Percentiles rank a stretch among this genome's conserved stretches.
Evolutionary conservation across 352 stramenopile genomes (phyloP).

Genomic region (Peronosclerospora sorghi): DNA sequence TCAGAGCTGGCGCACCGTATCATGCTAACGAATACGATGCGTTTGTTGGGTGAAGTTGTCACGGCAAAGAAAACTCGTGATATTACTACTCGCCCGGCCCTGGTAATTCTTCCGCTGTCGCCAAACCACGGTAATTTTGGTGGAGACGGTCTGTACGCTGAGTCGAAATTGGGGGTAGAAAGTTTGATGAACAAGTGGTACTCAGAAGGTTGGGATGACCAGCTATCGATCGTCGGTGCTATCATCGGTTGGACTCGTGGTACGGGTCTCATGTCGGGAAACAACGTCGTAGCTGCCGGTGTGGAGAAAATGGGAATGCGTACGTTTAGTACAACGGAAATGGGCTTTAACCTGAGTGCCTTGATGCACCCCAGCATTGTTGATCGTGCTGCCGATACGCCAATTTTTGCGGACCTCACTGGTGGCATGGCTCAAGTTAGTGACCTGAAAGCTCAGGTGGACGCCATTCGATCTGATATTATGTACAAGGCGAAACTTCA

Average conservation of each 20-base stretch:
- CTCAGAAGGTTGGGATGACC: slow-evolving; percentile 78
- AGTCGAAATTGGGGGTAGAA: slow-evolving; percentile 83
- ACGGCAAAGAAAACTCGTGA: slow-evolving; percentile 58
- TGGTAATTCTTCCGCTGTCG: slow-evolving; percentile 72
- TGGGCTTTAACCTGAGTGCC: slow-evolving; percentile 83
- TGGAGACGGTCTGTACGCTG: slow-evolving; percentile 78
- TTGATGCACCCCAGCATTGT: slow-evolving; percentile 77
- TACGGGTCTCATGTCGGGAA: slow-evolving; percentile 82
- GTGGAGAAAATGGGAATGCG: slow-evolving; percentile 74
- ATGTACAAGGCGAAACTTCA: slow-evolving; percentile 50
- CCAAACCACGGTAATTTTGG: slow-evolving; percentile 84
- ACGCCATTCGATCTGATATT: slow-evolving; percentile 40
- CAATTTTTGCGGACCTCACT: slow-evolving; percentile 71
- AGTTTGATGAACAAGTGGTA: slow-evolving; percentile 82
- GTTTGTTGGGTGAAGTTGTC: slow-evolving; percentile 70
- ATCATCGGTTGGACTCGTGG: slow-evolving; percentile 84
- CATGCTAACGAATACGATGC: slow-evolving; percentile 83
- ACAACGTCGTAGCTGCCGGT: slow-evolving; percentile 75
- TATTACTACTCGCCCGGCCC: slow-evolving; percentile 62
- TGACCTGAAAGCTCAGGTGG: slow-evolving; percentile 59
- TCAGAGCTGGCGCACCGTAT: slow-evolving; percentile 79
- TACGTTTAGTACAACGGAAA: slow-evolving; percentile 81
- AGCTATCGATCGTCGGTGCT: slow-evolving; percentile 73
- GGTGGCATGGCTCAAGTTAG: slow-evolving; percentile 69
- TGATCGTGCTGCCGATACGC: slow-evolving; percentile 50